phyloP scores from a whole-genome alignment of 495 filamentous ascomycete species.

The Trichoderma reesei region DNA sequence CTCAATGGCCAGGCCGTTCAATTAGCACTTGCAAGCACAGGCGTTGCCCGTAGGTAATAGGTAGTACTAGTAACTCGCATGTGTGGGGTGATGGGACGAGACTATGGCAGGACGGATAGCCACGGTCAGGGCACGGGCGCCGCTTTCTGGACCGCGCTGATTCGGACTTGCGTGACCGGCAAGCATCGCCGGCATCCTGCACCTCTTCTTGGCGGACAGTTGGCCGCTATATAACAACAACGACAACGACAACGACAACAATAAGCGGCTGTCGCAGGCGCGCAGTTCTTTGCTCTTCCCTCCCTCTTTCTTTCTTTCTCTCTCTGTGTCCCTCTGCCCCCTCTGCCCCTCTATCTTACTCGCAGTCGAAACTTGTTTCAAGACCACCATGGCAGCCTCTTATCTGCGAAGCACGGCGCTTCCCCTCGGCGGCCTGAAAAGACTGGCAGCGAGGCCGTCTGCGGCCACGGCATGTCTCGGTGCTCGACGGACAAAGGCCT shows the following conservation, averaged over 20 bases:
- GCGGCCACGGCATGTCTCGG: conserved; percentile 13
- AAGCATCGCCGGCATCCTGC: background rate
- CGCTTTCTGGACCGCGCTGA: background rate
- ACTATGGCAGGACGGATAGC: background rate
- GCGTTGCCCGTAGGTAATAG: no score
- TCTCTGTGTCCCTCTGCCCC: no score
- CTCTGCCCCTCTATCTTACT: background rate
- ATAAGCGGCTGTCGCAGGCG: background rate
- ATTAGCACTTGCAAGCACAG: no score
- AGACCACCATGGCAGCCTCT: background rate
- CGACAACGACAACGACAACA: no score
- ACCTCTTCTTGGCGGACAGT: background rate
- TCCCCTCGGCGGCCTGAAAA: background rate
- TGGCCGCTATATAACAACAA: no score
- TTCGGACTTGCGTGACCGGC: background rate
- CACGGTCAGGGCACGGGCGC: background rate
- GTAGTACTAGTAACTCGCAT: background rate
- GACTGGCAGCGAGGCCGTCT: conserved; percentile 15
- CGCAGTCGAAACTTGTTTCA: background rate
- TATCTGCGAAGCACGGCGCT: background rate
- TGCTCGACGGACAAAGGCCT: conserved; percentile 10
- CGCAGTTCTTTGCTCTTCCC: background rate
- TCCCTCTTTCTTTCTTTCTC: background rate
- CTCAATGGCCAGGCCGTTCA: no score
- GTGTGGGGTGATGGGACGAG: background rate